Evolutionary conservation across 176 grass and related monocot genomes (phyloP), one percentile per base, ranked within the genome.

Genomic region (Triticum timopheevii): DNA sequence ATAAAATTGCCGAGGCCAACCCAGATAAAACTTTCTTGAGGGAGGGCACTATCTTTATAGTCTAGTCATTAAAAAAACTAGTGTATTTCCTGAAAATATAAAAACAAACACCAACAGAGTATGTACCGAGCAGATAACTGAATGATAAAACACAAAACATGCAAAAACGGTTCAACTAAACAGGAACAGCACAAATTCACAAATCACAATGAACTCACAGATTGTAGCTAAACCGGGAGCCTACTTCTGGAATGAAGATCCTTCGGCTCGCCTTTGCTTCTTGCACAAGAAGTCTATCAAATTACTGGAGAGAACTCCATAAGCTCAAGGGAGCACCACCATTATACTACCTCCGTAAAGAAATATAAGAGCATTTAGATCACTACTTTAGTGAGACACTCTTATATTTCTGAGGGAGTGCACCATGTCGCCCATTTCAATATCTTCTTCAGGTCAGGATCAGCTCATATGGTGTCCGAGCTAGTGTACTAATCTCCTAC

Each of bases 271-370:
- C 36, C 36, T 38, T 38, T 6, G 36, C 7, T 54, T 11, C 87
- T 80, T 85, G 82, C 67, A 74, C 56, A 73, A 63, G 30, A 84
- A 80, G 76, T 0, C 58, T 58, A 13, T 15, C 45, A 49, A 49
- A 49, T 49, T 49, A 49, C 45, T 13, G 45, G 13, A 49, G 45
- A 49, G 45, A 4, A 22, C 63, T 66, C 63, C 38, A 39, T 38
- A 38, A 38, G 36, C 36, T 38, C 36, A 38, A 38, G 36, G 36
- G 36, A 65, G 78, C 3, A 42, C 13, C 13, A 40, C 20, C 13
- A 28, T 25, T 9, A 47, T 47, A 13, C 36, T 8, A 8, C 36
- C 36, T 38, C 36, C 36, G 36, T 38, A 38, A 38, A 38, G 7
- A 38, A 38, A 38, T 38, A 38, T 38, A 38, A 38, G 7, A 38